Percentiles rank a stretch among this genome's conserved stretches.
phyloP scores from a whole-genome alignment of 2,329 filamentous ascomycete species.

The Pyrenochaeta sp. region DNA sequence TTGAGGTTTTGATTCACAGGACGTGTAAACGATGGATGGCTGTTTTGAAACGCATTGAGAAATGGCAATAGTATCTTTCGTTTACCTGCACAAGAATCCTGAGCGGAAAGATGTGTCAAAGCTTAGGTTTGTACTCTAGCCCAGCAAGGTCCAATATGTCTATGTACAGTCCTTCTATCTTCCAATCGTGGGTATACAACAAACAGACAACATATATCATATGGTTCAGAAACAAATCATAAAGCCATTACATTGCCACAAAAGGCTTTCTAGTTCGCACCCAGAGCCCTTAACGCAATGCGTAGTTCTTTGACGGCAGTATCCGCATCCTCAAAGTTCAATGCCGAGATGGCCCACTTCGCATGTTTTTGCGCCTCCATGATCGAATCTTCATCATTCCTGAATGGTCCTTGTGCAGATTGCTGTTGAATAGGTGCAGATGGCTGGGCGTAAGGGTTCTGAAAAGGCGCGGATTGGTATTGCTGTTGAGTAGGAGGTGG shows the following conservation, averaged over 20 bases:
- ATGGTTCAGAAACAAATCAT: neutral
- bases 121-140: neutral
- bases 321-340: slow-evolving; percentile 94
- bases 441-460: slow-evolving; percentile 29
- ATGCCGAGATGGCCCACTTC: slow-evolving; percentile 93
- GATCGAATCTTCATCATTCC: slow-evolving; percentile 74
- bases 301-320: slow-evolving; percentile 88
- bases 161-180: slow-evolving; percentile 13
- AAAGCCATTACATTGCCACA: slow-evolving; percentile 1
- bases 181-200: slow-evolving; percentile 26
- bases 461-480: slow-evolving; percentile 18
- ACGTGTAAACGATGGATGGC: no score
- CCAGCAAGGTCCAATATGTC: neutral
- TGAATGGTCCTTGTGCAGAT: slow-evolving; percentile 54
- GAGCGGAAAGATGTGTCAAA: no score
- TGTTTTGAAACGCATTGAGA: no score
- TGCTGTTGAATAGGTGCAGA: slow-evolving; percentile 23
- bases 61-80: no score
- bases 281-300: slow-evolving; percentile 75
- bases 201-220: no score
- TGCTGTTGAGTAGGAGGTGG: slow-evolving; percentile 16
- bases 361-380: slow-evolving; percentile 91
- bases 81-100: no score
- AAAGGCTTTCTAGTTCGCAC: slow-evolving; percentile 60
- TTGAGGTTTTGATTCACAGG: no score